Evolutionary conservation across 441 rosid species (phyloP), one percentile per base, ranked within the genome.

Genomic region (Geranium incanum): DNA sequence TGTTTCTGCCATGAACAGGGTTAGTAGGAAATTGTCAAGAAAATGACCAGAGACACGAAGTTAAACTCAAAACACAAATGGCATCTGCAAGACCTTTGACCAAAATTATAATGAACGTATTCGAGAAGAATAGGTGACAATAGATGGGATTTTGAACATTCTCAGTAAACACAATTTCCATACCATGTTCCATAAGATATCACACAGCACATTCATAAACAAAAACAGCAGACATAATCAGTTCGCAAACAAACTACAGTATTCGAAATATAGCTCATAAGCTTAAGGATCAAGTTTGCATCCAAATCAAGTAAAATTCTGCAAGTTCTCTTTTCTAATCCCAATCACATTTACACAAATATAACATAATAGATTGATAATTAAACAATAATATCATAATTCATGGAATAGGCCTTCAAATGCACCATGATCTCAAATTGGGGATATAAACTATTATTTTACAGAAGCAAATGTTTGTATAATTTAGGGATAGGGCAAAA

Each of bases 1-100:
- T 57, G 64, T 57, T 57, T 57, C 19, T 57, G 64, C 21, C 64
- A 57, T 18, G 33, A 57, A 57, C 64, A 57, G 6, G 64, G 28
- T 57, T 57, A 8, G 64, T 57, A 16, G 64, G 33, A 18, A 16
- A 5, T 57, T 18, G 64, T 57, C 21, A 50, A 50, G 59, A 57
- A 15, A 57, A 57, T 57, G 64, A 57, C 64, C 6, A 57, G 6
- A 57, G 64, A 57, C 28, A 23, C 4, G 64, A 57, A 57, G 23
- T 16, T 18, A 23, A 57, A 57, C 63, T 7, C 63, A 21, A 15
- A 57, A 57, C 5, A 19, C 23, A 57, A 57, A 57, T 18, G 63
- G 6, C 23, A 57, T 5, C 19, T 57, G 63, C 19, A 57, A 18
- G 64, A 57, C 64, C 64, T 57, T 16, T 18, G 23, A 21, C 21